phyloP scores from a whole-genome alignment of 345 rosid species.

The Populus euphratica region DNA sequence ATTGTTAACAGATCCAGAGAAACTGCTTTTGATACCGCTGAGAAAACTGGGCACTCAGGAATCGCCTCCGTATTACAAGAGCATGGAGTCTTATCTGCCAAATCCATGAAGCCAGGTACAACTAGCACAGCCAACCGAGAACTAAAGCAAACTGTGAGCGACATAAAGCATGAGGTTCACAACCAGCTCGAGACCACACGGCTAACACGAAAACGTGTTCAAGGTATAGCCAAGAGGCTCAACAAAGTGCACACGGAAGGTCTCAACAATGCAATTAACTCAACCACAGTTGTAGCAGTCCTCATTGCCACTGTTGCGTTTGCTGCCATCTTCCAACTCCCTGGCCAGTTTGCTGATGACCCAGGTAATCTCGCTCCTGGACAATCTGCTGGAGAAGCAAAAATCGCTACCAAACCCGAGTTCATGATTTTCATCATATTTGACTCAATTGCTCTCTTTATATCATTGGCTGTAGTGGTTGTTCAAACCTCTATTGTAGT shows the following conservation, averaged over 20 bases:
- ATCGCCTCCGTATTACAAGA: conserved; percentile 49
- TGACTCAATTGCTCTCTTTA: conserved; percentile 84
- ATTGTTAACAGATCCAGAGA: conserved; percentile 64
- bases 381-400: conserved; percentile 60
- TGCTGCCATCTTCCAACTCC: conserved; percentile 86
- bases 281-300: conserved; percentile 83
- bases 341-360: conserved; percentile 67
- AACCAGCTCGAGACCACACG: conserved; percentile 72
- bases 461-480: conserved; percentile 87
- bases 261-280: conserved; percentile 85
- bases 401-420: conserved; percentile 47
- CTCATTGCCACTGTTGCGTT: conserved; percentile 92
- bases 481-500: conserved; percentile 94
- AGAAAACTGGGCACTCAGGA: conserved; percentile 46
- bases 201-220: conserved; percentile 61
- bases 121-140: conserved; percentile 41
- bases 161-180: conserved; percentile 81
- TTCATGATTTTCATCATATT: conserved; percentile 68
- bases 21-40: conserved; percentile 71
- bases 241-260: conserved; percentile 84
- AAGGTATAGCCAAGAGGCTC: conserved; percentile 72
- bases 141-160: conserved; percentile 82
- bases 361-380: conserved; percentile 26
- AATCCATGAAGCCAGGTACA: conserved; percentile 43
- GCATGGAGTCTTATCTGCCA: conserved; percentile 53